Conservation (phyloP, 164 flowering plant species). For the Stephania yunnanensis region DNA sequence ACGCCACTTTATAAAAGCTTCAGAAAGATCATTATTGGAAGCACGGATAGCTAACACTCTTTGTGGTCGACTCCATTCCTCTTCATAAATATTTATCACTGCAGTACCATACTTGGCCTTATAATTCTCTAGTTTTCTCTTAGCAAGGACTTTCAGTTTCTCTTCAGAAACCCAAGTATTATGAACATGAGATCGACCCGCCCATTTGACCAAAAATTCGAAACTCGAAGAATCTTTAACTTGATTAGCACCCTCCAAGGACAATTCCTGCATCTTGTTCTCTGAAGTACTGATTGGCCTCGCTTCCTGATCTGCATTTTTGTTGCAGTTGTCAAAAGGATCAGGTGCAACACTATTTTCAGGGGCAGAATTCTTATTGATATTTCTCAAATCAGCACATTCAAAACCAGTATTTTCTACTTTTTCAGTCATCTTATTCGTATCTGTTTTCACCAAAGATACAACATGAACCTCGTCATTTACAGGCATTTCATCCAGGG, state of each 20-base stretch:
- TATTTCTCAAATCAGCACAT: slow-evolving; percentile 14
- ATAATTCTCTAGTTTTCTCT: slow-evolving; percentile 91
- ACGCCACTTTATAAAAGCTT: slow-evolving; percentile 85
- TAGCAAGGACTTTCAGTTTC: slow-evolving; percentile 70
- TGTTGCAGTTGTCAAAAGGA: slow-evolving; percentile 18
- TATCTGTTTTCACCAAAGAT: slow-evolving; percentile 20
- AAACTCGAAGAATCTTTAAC: slow-evolving; percentile 20
- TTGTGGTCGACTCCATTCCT: slow-evolving; percentile 88
- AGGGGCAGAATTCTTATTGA: slow-evolving; percentile 15
- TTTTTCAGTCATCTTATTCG: slow-evolving; percentile 22
- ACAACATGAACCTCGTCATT: slow-evolving; percentile 26
- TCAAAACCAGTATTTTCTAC: slow-evolving; percentile 5
- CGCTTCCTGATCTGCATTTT: slow-evolving; percentile 21
- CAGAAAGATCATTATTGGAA: slow-evolving; percentile 41
- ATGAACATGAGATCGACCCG: slow-evolving; percentile 83
- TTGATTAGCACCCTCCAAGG: slow-evolving; percentile 20
- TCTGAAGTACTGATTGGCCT: slow-evolving; percentile 14
- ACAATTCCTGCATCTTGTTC: slow-evolving; percentile 21
- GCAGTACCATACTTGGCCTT: slow-evolving; percentile 82
- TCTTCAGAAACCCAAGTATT: slow-evolving; percentile 87
- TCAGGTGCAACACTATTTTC: slow-evolving; percentile 14
- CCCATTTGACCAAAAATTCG: slow-evolving; percentile 97
- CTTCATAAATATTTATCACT: slow-evolving; percentile 72
- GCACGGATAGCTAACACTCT: slow-evolving; percentile 60
- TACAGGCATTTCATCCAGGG: slow-evolving; percentile 8